These are phyloP conservation scores for Boletus fagicola DNA, from an alignment of 768 basidiomycete genomes.

Conservation along the genomic window DNA sequence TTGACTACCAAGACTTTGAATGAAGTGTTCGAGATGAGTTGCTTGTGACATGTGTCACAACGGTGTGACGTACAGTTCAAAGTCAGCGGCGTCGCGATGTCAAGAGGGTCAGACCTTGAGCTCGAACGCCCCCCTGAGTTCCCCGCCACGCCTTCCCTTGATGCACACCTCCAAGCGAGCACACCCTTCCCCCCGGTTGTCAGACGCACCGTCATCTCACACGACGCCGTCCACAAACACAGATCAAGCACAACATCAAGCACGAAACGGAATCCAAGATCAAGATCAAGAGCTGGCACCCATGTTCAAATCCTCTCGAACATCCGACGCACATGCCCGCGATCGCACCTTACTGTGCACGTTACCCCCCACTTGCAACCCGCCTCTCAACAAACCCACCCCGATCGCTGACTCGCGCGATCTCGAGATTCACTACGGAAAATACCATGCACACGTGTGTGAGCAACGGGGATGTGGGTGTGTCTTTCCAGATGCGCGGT, in stretches of 20 bases:
- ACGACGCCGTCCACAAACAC: slow-evolving; percentile 18
- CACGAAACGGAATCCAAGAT: background rate
- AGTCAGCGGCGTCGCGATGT: slow-evolving; percentile 13
- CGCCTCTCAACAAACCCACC: slow-evolving; percentile 52
- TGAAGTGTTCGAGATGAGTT: background rate
- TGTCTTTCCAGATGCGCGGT: slow-evolving; percentile 80
- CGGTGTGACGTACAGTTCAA: slow-evolving; percentile 17
- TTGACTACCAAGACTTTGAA: background rate
- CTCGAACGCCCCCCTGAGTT: background rate
- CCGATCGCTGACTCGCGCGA: slow-evolving; percentile 63
- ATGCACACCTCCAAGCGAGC: slow-evolving; percentile 35
- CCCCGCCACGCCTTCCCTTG: background rate
- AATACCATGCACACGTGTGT: slow-evolving; percentile 81
- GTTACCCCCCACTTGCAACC: slow-evolving; percentile 81
- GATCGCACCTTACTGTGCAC: slow-evolving; percentile 59
- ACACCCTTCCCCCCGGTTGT: slow-evolving; percentile 29
- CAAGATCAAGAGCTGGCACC: slow-evolving; percentile 24
- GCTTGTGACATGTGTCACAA: slow-evolving; percentile 17
- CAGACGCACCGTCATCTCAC: slow-evolving; percentile 35
- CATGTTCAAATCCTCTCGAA: slow-evolving; percentile 36
- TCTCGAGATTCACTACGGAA: slow-evolving; percentile 80
- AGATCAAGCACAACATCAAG: background rate
- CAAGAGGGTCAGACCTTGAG: too few relatives aligned
- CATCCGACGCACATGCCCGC: slow-evolving; percentile 21
- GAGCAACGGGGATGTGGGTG: slow-evolving; percentile 65